Base-by-base conservation (phyloP, 2,329 filamentous ascomycete species). In the Ceratocystiopsis sp. region DNA sequence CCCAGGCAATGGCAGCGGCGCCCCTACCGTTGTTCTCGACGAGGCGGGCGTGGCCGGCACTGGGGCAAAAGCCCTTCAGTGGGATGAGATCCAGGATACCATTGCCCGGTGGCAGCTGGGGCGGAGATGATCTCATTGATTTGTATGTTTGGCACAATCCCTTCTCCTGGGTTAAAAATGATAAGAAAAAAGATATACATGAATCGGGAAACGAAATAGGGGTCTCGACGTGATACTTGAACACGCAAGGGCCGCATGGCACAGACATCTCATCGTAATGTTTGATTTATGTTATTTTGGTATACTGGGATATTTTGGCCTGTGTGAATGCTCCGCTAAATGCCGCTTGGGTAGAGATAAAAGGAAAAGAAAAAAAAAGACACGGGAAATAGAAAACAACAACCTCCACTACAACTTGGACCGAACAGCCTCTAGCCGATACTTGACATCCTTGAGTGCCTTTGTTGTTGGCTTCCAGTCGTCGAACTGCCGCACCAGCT, bases 391-490 rank as follows among this genome's bases (percentile, higher is more conserved):
- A 16, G 32, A 16, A 41, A 2, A 43, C 18, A 35, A 38, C 6
- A 37, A 10, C n/a, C 35, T 40, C 32, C 14, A 17, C 54, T 58
- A 77, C 17, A 95, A 64, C 62, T 86, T 93, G 40, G 85, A 94
- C 54, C 84, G 73, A 38, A 98, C 84, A 3, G 81, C 89, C 62
- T 96, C 91, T 17, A 98, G 66, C 48, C 91, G 71, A 60, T 93
- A 96, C 60, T 93, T 93, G 39, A 98, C 87, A 60, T 98, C 91
- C 62, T 91, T 94, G 45, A 98, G 63, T 37, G 83, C 83, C 64
- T 96, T 98, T 9, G 79, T 93, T 0, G 68, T 71, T 1, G 91
- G 91, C 55, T 82, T 87, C 91, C 91, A 98, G 42, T 84, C 77
- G 57, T 96, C 87, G 59, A 96, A 98, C 59, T 93, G 78, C 46